Conservation (phyloP, 1,139 yeast genomes). For the Pichia sp. region DNA sequence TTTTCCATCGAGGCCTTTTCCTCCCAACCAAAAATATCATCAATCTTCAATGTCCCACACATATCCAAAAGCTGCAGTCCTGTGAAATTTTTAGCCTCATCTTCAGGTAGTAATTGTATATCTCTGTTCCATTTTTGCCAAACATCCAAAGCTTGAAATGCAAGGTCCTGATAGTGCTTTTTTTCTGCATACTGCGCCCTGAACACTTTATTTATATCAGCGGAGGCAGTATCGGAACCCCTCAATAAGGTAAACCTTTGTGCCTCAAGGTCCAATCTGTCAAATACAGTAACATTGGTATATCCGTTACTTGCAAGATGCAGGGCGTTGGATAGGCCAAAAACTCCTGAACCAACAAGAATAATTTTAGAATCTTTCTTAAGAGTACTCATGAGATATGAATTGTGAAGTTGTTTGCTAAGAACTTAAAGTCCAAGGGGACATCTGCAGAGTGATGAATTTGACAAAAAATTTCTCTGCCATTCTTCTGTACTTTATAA, state of each 20-base stretch:
- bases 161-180: slow-evolving; percentile 36
- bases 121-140: slow-evolving; percentile 36
- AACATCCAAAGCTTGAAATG: slow-evolving; percentile 34
- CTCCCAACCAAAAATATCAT: slow-evolving; percentile 29
- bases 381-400: neutral
- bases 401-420: too few species aligned
- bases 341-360: slow-evolving; percentile 44
- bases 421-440: too few species aligned
- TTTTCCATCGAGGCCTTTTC: slow-evolving; percentile 29
- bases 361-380: slow-evolving; percentile 32
- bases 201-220: slow-evolving; percentile 37
- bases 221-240: slow-evolving; percentile 40
- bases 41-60: slow-evolving; percentile 32
- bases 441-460: too few species aligned
- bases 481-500: too few species aligned
- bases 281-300: slow-evolving; percentile 34
- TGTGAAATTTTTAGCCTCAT: slow-evolving; percentile 27
- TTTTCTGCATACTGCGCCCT: slow-evolving; percentile 35
- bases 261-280: slow-evolving; percentile 32
- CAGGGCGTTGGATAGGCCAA: slow-evolving; percentile 44
- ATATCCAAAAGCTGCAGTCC: slow-evolving; percentile 27
- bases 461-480: too few species aligned
- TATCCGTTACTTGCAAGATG: slow-evolving; percentile 32
- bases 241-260: slow-evolving; percentile 30
- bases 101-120: slow-evolving; percentile 22